phyloP scores from a whole-genome alignment of 148 eudicot species.

The Heliamphora exappendiculata region DNA sequence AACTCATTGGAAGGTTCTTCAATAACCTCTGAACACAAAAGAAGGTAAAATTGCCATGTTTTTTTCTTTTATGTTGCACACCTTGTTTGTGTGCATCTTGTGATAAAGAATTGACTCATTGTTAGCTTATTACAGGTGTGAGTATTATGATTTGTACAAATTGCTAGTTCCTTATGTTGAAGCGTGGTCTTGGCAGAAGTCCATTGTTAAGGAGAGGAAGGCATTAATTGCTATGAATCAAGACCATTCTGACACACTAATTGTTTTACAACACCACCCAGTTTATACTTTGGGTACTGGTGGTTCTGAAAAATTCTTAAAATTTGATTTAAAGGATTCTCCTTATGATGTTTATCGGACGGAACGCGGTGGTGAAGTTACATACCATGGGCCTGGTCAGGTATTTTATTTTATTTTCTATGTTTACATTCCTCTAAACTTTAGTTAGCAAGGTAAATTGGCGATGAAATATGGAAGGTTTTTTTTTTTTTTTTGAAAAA shows the following conservation, averaged over 20 bases:
- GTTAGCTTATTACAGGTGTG: slow-evolving; percentile 42
- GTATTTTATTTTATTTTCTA: slow-evolving; percentile 29
- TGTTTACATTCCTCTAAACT: neutral
- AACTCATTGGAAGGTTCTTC: neutral
- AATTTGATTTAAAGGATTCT: slow-evolving; percentile 50
- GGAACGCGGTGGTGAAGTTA: slow-evolving; percentile 97
- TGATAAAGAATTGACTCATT: neutral
- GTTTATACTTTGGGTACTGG: slow-evolving; percentile 92
- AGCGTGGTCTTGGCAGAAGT: slow-evolving; percentile 88
- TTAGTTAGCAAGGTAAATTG: neutral
- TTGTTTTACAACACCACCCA: slow-evolving; percentile 76
- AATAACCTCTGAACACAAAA: slow-evolving; percentile 2
- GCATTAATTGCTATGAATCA: slow-evolving; percentile 39
- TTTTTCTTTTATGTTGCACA: neutral
- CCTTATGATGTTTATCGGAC: slow-evolving; percentile 68
- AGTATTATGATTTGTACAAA: slow-evolving; percentile 54
- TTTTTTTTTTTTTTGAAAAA: neutral
- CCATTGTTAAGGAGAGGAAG: slow-evolving; percentile 58
- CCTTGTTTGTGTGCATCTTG: neutral
- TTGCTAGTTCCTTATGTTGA: slow-evolving; percentile 62
- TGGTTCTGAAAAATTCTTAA: slow-evolving; percentile 64
- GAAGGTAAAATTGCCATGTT: slow-evolving; percentile 20
- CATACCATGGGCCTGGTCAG: slow-evolving; percentile 99
- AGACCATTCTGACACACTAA: slow-evolving; percentile 55
- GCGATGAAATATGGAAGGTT: neutral